phyloP scores from a whole-genome alignment of 2,329 filamentous ascomycete species.

The Talaromyces verruculosus region DNA sequence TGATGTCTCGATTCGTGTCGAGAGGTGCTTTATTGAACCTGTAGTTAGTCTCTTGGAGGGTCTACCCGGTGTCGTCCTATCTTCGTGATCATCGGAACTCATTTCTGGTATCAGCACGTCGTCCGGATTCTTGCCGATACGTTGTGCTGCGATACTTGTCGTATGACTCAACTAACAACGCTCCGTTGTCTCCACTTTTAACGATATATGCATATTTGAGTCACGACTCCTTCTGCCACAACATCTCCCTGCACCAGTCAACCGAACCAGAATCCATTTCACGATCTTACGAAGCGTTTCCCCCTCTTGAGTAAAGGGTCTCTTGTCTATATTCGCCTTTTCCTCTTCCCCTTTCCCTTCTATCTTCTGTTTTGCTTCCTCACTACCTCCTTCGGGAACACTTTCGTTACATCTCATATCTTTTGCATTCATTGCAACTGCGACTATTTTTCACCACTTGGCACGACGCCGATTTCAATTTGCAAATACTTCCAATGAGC shows the following conservation, averaged over 20 bases:
- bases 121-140: constrained; percentile 6
- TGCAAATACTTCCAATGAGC: constrained; percentile 38
- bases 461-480: constrained; percentile 22
- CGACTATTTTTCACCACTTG: constrained; percentile 27
- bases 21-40: constrained; percentile 24
- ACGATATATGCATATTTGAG: constrained; percentile 28
- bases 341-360: constrained; percentile 8
- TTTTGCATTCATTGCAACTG: constrained; percentile 13
- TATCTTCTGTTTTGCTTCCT: constrained; percentile 10
- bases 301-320: constrained; percentile 14
- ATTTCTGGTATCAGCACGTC: constrained; percentile 3
- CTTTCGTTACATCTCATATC: constrained; percentile 11
- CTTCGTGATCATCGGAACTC: background rate
- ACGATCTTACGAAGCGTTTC: constrained; percentile 45
- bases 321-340: constrained; percentile 20
- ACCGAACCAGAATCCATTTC: constrained; percentile 28
- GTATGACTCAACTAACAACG: constrained; percentile 20
- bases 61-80: background rate
- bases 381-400: constrained; percentile 5
- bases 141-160: constrained; percentile 9
- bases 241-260: constrained; percentile 29
- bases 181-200: constrained; percentile 22
- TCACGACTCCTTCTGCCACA: constrained; percentile 28
- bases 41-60: constrained; percentile 23
- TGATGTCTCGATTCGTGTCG: constrained; percentile 22